phyloP scores from a whole-genome alignment of 176 grass and related monocot genomes.

The Stipa capillata region DNA sequence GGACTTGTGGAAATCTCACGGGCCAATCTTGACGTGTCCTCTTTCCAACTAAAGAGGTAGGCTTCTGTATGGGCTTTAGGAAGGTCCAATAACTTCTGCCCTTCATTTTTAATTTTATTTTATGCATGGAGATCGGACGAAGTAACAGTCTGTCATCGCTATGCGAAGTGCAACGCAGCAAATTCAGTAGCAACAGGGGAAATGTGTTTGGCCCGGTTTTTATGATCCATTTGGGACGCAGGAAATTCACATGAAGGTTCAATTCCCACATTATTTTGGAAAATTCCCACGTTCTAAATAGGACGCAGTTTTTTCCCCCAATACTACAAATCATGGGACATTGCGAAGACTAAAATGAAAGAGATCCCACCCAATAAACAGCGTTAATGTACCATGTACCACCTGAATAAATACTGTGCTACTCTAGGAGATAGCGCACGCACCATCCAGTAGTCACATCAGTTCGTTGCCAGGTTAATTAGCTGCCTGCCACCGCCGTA shows the following conservation, averaged over 20 bases:
- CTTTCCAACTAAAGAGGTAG: background rate
- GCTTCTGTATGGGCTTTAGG: background rate
- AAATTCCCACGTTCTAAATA: no score
- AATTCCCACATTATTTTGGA: no score
- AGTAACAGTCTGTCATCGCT: background rate
- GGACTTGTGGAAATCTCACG: no score
- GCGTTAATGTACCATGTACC: no score
- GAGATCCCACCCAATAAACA: no score
- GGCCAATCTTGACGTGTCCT: background rate
- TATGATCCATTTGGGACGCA: no score
- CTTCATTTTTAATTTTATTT: background rate
- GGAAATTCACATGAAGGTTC: no score
- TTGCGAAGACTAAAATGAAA: no score
- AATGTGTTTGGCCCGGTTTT: background rate
- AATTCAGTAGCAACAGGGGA: background rate
- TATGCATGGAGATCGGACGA: background rate
- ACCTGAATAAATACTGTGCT: background rate
- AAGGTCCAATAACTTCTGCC: background rate
- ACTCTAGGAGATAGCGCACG: no score
- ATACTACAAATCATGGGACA: no score
- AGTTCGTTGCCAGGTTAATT: background rate
- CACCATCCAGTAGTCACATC: background rate
- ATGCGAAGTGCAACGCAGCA: background rate
- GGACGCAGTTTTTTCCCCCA: no score
- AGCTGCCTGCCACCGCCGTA: background rate